Evolutionary conservation across 1,284 basidiomycete genomes (phyloP), one percentile per base, ranked within the genome.

Genomic region (Pseudomicrostroma phylloplanum): DNA sequence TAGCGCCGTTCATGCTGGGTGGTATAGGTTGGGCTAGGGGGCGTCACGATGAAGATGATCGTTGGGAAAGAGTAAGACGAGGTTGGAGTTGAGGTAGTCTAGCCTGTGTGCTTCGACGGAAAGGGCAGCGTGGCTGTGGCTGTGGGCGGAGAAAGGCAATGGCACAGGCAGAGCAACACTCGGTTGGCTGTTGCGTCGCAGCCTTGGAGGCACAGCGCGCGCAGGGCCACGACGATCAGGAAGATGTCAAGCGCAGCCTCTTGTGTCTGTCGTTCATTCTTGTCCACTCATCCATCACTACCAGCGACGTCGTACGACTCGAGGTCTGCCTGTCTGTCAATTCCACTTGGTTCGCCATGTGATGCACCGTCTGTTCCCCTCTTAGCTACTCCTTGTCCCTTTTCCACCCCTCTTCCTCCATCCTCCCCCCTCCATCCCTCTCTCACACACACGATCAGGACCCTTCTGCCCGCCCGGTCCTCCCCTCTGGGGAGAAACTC

Each of bases 401-500:
- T 48, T 48, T 23, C 46, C 46, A 3, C 46, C 46, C 12, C 6
- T 48, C 46, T 11, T 23, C 46, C 4, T 6, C 46, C 46, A n/a
- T 12, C 46, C 12, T 23, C 46, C 23, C 12, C 12, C 12, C 46
- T 48, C 9, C 30, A 3, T 36, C 9, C 30, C 30, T 36, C 30
- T 36, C 30, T 4, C 30, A 36, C 30, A 36, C 30, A 36, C 30
- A 48, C 4, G 3, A 4, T n/a, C 46, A 48, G 46, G n/a, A n/a
- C 46, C 46, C 46, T 48, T 48, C 46, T 48, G 46, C 46, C 46
- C 46, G 46, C 46, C 46, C 23, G 46, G 46, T 23, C 46, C 46
- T n/a, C n/a, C 23, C 46, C 46, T 48, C 46, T n/a, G 46, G 23
- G n/a, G n/a, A 48, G 30, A 36, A 36, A 36, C 30, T 48, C 46